Base-by-base conservation (phyloP, 2,329 filamentous ascomycete genomes). In the Parasarocladium wereldwijsianum region DNA sequence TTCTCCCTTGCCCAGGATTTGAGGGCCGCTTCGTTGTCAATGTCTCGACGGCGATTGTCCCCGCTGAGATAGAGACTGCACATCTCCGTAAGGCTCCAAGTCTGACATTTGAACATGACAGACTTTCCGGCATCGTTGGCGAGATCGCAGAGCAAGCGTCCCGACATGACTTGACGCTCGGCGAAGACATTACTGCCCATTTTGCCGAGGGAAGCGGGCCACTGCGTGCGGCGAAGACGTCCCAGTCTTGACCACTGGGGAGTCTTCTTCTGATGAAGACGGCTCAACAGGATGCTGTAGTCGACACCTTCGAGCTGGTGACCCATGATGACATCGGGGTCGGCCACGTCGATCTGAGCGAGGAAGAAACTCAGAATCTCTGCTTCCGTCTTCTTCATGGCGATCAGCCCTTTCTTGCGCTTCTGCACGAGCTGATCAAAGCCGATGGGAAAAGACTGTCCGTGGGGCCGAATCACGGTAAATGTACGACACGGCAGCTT, bases 71-170 rank as follows among this genome's bases (percentile, higher is more conserved):
- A 93, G 11, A 96, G 66, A 38, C 77, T 82, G 51, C 85, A 93
- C 86, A 98, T 98, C 53, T 98, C 90, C 2, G 87, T 92, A 52
- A 98, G 64, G 51, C 81, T 93, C 90, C 90, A 98, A 3, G 86
- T 93, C 53, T 94, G 87, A 52, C 90, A 98, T 57, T 93, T 93
- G 43, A 71, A 76, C 87, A 96, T 96, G 40, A 85, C 71, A 8
- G 87, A 94, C 61, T 94, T 96, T 52, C 90, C 90, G 46, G 92
- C 82, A 43, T 98, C 90, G 50, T 98, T 98, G 34, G 79, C 85
- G 35, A 96, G 63, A 57, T 98, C 90, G 50, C 90, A 96, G 33
- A 96, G 69, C 36, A 98, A 61, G 42, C 90, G 77, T 23, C 90
- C 90, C 37, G 86, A 72, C 40, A 93, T 78, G 33, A 98, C 56